Evolutionary conservation across 75 land plant genomes (phyloP), one percentile per base, ranked within the genome.

Genomic region (Cryptomeria japonica): DNA sequence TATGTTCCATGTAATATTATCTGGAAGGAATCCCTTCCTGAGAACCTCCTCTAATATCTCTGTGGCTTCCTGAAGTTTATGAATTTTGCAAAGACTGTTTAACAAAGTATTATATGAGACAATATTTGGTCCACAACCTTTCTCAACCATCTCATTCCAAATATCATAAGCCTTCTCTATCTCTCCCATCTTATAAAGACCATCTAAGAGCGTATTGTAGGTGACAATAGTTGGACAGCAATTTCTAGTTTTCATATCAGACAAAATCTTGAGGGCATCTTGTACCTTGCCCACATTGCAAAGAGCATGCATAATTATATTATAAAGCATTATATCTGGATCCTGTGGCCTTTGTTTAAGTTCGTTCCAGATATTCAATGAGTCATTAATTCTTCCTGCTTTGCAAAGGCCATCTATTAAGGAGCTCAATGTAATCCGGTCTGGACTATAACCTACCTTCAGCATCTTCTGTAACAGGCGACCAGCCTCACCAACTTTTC

Each of bases 181-280:
- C 49, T 92, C 88, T 72, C 93, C 87, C 1, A 70, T 86, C 86
- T 92, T 90, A 70, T 88, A 95, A 72, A 96, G 91, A 7, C 97
- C 96, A 51, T 97, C 92, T 88, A 97, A 91, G 34, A 96, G 85
- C 19, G 95, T 92, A 84, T 96, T 97, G 88, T 92, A 91, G 0
- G 97, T 94, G 49, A 92, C 94, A 46, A 95, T 90, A 88, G 93
- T 91, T 34, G 99, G 97, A n/a, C 39, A 38, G 86, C 96, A 96
- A 25, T 90, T 91, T 73, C 72, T 37, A 2, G 49, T 80, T 53
- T 46, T 90, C 95, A 95, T 96, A 2, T 92, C 90, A 31, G 87
- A 80, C 87, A 58, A 90, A 37, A 96, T 14, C 77, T 76, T 46
- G 37, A 90, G 68, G 51, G 96, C 97, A 79, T 90, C 91, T 58